Evolutionary conservation across 495 filamentous ascomycete genomes (phyloP).

Genomic region (Neurospora sp.): DNA sequence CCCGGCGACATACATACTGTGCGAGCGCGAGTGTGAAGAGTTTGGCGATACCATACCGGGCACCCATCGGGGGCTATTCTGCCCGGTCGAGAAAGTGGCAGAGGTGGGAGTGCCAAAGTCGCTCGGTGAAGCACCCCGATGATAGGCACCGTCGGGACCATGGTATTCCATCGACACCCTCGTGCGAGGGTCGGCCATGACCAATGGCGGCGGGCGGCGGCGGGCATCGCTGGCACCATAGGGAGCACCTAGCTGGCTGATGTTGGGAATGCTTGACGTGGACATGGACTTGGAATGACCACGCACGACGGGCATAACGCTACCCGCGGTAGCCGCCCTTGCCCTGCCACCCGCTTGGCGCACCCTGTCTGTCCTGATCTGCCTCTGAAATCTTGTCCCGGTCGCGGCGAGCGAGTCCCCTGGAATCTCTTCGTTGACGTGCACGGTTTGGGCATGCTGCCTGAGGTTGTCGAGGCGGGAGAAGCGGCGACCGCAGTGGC

Average conservation of each 20-base stretch:
- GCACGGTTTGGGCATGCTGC: conserved; percentile 95
- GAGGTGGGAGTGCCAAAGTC: conserved; percentile 72
- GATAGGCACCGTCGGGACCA: conserved; percentile 41
- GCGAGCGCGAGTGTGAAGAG: conserved; percentile 51
- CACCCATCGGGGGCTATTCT: conserved; percentile 62
- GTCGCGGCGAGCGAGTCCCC: conserved; percentile 88
- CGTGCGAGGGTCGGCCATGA: conserved; percentile 60
- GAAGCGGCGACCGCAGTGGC: conserved; percentile 89
- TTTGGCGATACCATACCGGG: conserved; percentile 57
- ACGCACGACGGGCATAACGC: conserved; percentile 49
- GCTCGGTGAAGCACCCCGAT: conserved; percentile 48
- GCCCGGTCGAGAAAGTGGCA: conserved; percentile 60
- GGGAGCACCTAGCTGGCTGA: conserved; percentile 64
- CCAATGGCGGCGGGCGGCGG: conserved; percentile 68
- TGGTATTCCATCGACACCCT: conserved; percentile 55
- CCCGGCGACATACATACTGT: conserved; percentile 55
- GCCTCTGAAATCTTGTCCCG: conserved; percentile 85
- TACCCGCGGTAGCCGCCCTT: conserved; percentile 64
- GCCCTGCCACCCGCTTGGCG: conserved; percentile 61
- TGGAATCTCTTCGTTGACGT: conserved; percentile 95
- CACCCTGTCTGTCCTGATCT: conserved; percentile 70
- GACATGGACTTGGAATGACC: conserved; percentile 80
- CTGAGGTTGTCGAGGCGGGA: conserved; percentile 94
- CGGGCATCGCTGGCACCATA: conserved; percentile 54
- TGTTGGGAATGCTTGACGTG: conserved; percentile 54